Percentiles rank a stretch among this genome's conserved stretches.
phyloP scores from a whole-genome alignment of 1,139 yeast genomes.

The Yamadazyma membranifaciens region DNA sequence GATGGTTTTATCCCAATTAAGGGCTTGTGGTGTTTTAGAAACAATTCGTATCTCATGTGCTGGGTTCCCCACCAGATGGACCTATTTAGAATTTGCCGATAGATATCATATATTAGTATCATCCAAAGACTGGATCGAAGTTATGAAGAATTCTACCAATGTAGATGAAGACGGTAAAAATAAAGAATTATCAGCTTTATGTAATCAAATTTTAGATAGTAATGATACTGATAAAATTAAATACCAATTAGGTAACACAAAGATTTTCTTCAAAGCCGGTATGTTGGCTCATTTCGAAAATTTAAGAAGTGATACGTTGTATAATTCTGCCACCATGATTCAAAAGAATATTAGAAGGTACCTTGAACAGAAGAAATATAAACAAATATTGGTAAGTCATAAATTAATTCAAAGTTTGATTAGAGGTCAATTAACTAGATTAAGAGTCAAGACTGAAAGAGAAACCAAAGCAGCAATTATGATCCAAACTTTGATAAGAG shows the following conservation, averaged over 20 bases:
- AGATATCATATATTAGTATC: conserved; percentile 82
- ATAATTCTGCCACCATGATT: conserved; percentile 74
- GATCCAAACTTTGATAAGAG: conserved; percentile 74
- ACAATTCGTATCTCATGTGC: conserved; percentile 96
- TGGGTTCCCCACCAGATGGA: conserved; percentile 96
- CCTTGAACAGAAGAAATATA: conserved; percentile 60
- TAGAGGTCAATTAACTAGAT: conserved; percentile 65
- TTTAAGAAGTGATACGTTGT: conserved; percentile 73
- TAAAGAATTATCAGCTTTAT: conserved; percentile 59
- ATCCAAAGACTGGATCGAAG: conserved; percentile 66
- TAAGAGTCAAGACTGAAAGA: conserved; percentile 53
- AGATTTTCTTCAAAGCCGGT: conserved; percentile 95
- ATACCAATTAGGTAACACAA: conserved; percentile 85
- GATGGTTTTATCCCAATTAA: conserved; percentile 90
- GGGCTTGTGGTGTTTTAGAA: conserved; percentile 98
- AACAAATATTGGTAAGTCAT: conserved; percentile 55
- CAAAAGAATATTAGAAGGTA: conserved; percentile 81
- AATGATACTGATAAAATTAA: conserved; percentile 65
- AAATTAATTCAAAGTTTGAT: conserved; percentile 56
- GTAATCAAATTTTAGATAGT: conserved; percentile 62
- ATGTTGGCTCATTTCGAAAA: conserved; percentile 91
- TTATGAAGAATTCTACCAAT: conserved; percentile 35
- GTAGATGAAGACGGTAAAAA: conserved; percentile 32
- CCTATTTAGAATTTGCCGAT: conserved; percentile 89
- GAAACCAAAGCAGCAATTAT: conserved; percentile 65